phyloP scores from a whole-genome alignment of 345 rosid species.

The Euphorbia pulcherrima region DNA sequence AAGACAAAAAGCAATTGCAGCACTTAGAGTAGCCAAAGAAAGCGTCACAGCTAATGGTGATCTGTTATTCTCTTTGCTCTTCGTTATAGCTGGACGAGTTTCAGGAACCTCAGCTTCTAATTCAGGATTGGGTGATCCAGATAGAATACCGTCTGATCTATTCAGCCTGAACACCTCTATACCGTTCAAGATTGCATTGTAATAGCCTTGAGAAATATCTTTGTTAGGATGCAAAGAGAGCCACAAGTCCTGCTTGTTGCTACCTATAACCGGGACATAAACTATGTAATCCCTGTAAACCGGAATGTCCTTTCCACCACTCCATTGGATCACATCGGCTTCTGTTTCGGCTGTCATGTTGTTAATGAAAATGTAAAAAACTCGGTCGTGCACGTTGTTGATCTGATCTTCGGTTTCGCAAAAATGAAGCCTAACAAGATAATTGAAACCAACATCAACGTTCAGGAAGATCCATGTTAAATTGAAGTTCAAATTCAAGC shows the following conservation, averaged over 20 bases:
- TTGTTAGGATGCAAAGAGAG: conserved; percentile 22
- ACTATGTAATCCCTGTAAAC: conserved; percentile 26
- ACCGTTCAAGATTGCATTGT: too few species aligned
- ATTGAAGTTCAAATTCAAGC: conserved; percentile 10
- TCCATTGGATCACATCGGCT: not conserved
- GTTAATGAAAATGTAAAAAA: conserved; percentile 4
- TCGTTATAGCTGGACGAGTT: too few species aligned
- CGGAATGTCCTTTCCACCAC: not conserved
- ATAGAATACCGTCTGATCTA: too few species aligned
- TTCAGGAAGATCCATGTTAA: conserved; percentile 32
- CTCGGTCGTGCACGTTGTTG: not conserved
- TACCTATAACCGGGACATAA: not conserved
- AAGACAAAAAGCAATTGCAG: too few species aligned
- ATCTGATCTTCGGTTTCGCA: conserved; percentile 26
- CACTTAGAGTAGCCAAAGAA: too few species aligned
- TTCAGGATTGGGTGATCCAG: too few species aligned
- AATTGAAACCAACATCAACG: conserved; percentile 33
- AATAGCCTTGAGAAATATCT: not conserved
- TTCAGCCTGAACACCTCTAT: too few species aligned
- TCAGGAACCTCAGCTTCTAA: too few species aligned
- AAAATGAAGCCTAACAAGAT: conserved; percentile 18
- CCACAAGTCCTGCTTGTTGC: conserved; percentile 8
- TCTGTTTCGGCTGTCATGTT: not conserved
- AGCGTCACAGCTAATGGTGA: too few species aligned
- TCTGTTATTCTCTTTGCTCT: too few species aligned